Evolutionary conservation across 2,329 filamentous ascomycete species (phyloP).

Genomic region (Fusarium robinianum): DNA sequence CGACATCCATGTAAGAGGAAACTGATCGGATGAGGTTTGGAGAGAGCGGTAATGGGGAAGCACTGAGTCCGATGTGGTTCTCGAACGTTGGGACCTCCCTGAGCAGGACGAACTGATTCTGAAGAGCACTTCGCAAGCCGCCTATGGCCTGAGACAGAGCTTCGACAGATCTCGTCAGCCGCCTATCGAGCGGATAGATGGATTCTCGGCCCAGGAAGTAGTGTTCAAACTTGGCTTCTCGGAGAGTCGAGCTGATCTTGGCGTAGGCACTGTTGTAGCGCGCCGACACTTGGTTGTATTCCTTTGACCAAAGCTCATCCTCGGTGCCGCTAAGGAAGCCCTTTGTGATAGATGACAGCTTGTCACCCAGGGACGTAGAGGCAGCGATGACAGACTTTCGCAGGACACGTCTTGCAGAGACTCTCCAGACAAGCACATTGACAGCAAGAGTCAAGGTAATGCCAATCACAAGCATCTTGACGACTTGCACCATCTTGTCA

Average conservation of each 20-base stretch:
- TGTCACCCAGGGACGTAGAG: conserved; percentile 76
- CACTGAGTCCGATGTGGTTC: too few species aligned
- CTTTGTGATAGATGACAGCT: conserved; percentile 78
- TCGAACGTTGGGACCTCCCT: conserved; percentile 57
- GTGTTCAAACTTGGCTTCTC: conserved; percentile 88
- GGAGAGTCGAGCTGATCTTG: conserved; percentile 74
- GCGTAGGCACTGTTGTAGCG: conserved; percentile 70
- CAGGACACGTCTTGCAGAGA: conserved; percentile 74
- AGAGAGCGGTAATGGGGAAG: too few species aligned
- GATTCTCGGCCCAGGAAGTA: conserved; percentile 79
- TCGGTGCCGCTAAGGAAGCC: conserved; percentile 85
- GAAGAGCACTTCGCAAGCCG: conserved; percentile 84
- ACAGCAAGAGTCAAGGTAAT: conserved; percentile 72
- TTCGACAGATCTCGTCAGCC: conserved; percentile 82
- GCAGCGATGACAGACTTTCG: conserved; percentile 72
- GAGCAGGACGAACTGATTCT: conserved; percentile 84
- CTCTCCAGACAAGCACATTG: conserved; percentile 77
- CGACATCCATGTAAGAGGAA: conserved; percentile 45
- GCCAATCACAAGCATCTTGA: conserved; percentile 84
- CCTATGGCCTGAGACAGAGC: conserved; percentile 86
- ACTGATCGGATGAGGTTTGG: conserved; percentile 36
- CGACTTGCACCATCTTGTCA: conserved; percentile 77
- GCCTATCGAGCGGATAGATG: conserved; percentile 77
- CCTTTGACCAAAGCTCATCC: conserved; percentile 69
- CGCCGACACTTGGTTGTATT: conserved; percentile 65